These are phyloP conservation scores for Hypomontagnella monticulosa DNA, from an alignment of 495 filamentous ascomycete genomes.

Conservation along the genomic window DNA sequence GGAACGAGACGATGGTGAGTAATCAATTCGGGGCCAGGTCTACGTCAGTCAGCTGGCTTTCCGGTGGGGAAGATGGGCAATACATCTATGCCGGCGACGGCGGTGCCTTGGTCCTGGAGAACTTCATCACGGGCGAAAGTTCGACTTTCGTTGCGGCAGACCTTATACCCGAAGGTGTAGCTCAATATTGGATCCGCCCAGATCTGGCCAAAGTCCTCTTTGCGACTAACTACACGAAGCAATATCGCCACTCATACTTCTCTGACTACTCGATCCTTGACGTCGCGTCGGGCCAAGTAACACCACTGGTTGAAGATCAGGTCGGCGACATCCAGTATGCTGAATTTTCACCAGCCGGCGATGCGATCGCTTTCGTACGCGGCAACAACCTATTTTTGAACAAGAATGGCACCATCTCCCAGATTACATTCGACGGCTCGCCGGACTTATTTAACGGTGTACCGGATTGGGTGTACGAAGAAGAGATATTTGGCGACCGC, in stretches of 20 bases:
- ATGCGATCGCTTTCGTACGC: conserved; percentile 64
- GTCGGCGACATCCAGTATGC: conserved; percentile 67
- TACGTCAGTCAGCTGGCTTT: conserved; percentile 59
- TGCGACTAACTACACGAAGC: conserved; percentile 64
- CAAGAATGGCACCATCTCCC: conserved; percentile 55
- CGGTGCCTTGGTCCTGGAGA: conserved; percentile 58
- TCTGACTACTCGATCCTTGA: conserved; percentile 66
- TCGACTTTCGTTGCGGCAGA: conserved; percentile 57
- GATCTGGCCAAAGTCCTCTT: conserved; percentile 61
- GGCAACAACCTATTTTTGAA: conserved; percentile 67
- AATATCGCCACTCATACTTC: conserved; percentile 67
- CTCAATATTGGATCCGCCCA: conserved; percentile 49
- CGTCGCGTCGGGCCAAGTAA: conserved; percentile 53
- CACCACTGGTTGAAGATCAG: conserved; percentile 58
- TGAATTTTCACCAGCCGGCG: conserved; percentile 56
- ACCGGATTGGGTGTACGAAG: conserved; percentile 72
- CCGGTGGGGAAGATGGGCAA: conserved; percentile 54
- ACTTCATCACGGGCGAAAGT: conserved; percentile 58
- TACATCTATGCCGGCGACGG: conserved; percentile 57
- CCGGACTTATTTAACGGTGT: conserved; percentile 66
- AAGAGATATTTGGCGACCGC: conserved; percentile 64
- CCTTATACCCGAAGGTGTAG: conserved; percentile 45
- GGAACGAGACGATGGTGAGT: conserved; percentile 53
- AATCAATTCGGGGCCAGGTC: conserved; percentile 43
- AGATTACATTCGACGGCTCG: conserved; percentile 64